These are phyloP conservation scores for Paecilomyces variotii DNA, from an alignment of 2,329 filamentous ascomycete species.

Conservation along the genomic window DNA sequence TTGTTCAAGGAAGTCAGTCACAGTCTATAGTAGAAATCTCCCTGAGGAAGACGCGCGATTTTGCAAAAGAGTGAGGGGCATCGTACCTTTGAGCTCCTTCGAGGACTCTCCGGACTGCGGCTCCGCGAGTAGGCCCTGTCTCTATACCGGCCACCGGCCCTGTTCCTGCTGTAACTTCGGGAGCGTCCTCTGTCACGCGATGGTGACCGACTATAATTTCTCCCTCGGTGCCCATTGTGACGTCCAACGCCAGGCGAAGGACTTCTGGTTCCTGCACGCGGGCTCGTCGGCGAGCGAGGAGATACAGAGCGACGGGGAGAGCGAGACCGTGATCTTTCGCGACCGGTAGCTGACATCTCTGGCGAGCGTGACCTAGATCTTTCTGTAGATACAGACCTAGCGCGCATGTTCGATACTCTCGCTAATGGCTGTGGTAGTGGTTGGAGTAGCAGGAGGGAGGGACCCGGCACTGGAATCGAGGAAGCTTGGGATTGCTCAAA, in stretches of 20 bases:
- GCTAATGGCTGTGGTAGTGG: background rate
- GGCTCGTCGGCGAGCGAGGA: conserved; percentile 23
- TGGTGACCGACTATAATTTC: conserved; percentile 19
- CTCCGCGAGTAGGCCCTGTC: conserved; percentile 30
- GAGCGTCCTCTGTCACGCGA: conserved; percentile 21
- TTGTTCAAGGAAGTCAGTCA: conserved; percentile 28
- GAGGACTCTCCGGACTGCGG: conserved; percentile 17
- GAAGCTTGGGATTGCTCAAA: background rate
- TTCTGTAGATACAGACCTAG: conserved; percentile 17
- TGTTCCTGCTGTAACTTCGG: conserved; percentile 33
- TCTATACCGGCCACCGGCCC: conserved; percentile 30
- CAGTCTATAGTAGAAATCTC: background rate
- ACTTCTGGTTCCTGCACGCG: conserved; percentile 20
- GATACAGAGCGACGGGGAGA: conserved; percentile 27
- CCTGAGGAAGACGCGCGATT: background rate
- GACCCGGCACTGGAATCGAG: background rate
- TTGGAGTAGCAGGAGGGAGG: background rate
- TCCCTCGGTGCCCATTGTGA: conserved; percentile 19
- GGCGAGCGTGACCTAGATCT: conserved; percentile 18
- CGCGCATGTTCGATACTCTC: conserved; percentile 13
- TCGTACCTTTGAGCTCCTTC: conserved; percentile 17
- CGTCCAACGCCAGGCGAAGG: conserved; percentile 15
- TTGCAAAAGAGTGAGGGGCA: background rate
- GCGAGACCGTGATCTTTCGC: conserved; percentile 12
- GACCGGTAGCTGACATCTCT: conserved; percentile 7